phyloP scores from a whole-genome alignment of 108 stramenopile species.

The Ochromonas danica region DNA sequence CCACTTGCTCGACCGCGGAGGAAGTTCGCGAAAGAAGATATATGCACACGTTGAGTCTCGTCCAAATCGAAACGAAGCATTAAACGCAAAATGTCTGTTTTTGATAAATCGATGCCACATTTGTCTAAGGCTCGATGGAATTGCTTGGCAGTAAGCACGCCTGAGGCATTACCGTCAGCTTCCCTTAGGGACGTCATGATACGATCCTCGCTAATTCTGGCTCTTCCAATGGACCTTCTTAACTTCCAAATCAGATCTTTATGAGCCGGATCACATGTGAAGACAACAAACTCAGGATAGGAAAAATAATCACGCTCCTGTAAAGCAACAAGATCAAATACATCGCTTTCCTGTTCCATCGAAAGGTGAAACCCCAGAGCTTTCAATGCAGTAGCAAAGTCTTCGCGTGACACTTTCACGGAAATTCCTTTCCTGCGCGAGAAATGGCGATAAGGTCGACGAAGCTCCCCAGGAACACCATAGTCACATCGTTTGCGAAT shows the following conservation, averaged over 20 bases:
- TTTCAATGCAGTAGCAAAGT: slow-evolving; percentile 8
- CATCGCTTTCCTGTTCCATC: background rate
- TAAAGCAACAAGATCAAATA: slow-evolving; percentile 11
- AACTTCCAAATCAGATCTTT: slow-evolving; percentile 33
- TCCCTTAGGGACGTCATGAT: background rate
- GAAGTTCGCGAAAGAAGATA: background rate
- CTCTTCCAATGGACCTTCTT: background rate
- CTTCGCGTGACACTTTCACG: background rate
- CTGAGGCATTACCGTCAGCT: background rate
- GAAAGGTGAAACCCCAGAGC: slow-evolving; percentile 1
- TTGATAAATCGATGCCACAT: slow-evolving; percentile 6
- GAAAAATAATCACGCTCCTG: background rate
- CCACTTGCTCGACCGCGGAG: background rate
- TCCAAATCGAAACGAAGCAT: slow-evolving; percentile 34
- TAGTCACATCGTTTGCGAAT: slow-evolving; percentile 20
- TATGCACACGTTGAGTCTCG: slow-evolving; percentile 23
- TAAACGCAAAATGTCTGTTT: background rate
- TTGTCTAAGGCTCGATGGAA: background rate
- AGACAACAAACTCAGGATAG: slow-evolving; percentile 19
- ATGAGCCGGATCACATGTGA: slow-evolving; percentile 30
- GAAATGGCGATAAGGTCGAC: slow-evolving; percentile 29
- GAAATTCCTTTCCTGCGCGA: background rate
- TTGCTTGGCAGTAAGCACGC: slow-evolving; percentile 22
- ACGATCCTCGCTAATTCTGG: background rate
- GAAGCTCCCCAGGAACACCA: slow-evolving; percentile 20